phyloP scores from a whole-genome alignment of 495 filamentous ascomycete genomes.

The Penicillium maclennaniae region DNA sequence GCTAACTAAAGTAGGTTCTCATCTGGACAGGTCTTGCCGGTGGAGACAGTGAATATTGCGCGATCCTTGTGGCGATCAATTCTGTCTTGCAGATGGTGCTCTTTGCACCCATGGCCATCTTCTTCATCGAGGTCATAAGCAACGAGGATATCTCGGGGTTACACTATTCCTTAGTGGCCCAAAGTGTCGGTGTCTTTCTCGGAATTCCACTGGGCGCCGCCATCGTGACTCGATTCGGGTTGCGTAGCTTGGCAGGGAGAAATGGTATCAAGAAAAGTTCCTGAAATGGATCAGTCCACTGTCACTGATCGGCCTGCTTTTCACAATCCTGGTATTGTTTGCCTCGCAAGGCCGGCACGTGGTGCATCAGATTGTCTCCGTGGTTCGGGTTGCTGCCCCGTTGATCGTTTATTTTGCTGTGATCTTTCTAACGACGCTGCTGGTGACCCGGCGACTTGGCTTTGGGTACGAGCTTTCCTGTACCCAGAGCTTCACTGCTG shows the following conservation, averaged over 20 bases:
- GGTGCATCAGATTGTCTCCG: conserved; percentile 76
- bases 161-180: conserved; percentile 67
- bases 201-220: conserved; percentile 81
- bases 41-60: conserved; percentile 78
- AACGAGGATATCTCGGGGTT: conserved; percentile 35
- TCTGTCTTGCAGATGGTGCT: conserved; percentile 81
- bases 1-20: conserved; percentile 49
- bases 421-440: conserved; percentile 67
- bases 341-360: conserved; percentile 76
- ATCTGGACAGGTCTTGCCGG: conserved; percentile 76
- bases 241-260: conserved; percentile 49
- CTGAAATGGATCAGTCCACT: conserved; percentile 62
- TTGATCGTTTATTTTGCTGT: conserved; percentile 73
- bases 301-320: conserved; percentile 79
- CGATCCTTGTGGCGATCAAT: conserved; percentile 84
- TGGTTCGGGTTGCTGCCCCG: conserved; percentile 73
- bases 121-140: conserved; percentile 71
- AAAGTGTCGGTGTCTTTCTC: conserved; percentile 75
- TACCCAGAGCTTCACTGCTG: conserved; percentile 89
- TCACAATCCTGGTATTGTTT: conserved; percentile 81
- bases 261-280: conserved; percentile 65
- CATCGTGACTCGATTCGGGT: conserved; percentile 62
- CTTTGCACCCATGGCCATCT: conserved; percentile 72
- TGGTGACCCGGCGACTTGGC: conserved; percentile 50
- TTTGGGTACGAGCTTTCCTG: conserved; percentile 67